Percentiles rank a stretch among this genome's conserved stretches.
Conservation (phyloP, 2,329 filamentous ascomycete species). For the Blastomyces silverae region DNA sequence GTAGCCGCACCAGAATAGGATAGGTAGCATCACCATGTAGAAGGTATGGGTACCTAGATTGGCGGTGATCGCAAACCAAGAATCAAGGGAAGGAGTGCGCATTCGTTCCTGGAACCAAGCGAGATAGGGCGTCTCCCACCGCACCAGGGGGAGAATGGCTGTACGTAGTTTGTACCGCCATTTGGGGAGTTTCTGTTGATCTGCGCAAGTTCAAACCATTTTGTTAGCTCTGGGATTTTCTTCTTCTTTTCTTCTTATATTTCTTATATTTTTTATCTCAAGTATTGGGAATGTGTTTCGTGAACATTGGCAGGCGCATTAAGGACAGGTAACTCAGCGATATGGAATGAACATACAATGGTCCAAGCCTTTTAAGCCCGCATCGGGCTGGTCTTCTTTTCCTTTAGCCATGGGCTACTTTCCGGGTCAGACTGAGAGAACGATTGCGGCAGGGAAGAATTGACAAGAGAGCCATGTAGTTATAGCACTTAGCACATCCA, state of each 20-base stretch:
- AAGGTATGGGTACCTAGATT: conserved; percentile 97
- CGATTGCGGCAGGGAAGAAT: conserved; percentile 12
- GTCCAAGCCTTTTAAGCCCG: conserved; percentile 71
- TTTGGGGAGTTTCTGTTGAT: conserved; percentile 71
- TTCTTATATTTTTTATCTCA: too few species aligned
- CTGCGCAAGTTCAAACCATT: conserved; percentile 41
- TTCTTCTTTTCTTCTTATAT: too few species aligned
- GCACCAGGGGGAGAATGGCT: conserved; percentile 72
- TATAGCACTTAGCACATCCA: neutral
- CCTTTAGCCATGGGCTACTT: conserved; percentile 33
- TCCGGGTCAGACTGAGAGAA: conserved; percentile 18
- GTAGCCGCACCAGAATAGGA: conserved; percentile 95
- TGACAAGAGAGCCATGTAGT: conserved; percentile 17
- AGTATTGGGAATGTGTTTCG: neutral
- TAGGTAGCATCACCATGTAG: conserved; percentile 92
- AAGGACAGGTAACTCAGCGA: conserved; percentile 15
- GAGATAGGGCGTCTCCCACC: conserved; percentile 92
- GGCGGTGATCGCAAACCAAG: conserved; percentile 93
- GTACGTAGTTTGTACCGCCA: conserved; percentile 88
- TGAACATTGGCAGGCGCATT: neutral
- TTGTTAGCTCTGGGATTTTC: neutral
- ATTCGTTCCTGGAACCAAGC: conserved; percentile 74
- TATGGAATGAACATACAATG: conserved; percentile 50
- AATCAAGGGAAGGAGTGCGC: conserved; percentile 78
- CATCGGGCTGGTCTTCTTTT: conserved; percentile 43